Percentiles rank a stretch among this genome's conserved stretches.
Evolutionary conservation across 129 eudicot genomes (phyloP).

Genomic region (Centrapalus pauciflorus): DNA sequence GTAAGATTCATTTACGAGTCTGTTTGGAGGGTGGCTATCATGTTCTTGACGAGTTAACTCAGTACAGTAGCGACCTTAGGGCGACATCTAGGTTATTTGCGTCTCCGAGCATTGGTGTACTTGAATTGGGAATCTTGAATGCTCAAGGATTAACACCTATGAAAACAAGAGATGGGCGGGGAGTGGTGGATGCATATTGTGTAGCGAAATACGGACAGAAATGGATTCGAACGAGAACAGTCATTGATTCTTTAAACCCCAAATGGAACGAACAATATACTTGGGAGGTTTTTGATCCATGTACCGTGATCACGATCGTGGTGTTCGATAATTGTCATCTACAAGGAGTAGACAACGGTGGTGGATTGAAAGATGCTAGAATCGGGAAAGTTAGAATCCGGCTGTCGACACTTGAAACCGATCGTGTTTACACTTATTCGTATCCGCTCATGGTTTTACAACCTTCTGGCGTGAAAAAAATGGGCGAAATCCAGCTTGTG

Average conservation of each 20-base stretch:
- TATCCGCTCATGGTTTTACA: conserved; percentile 33
- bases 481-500: conserved; percentile 31
- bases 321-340: conserved; percentile 33
- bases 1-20: conserved; percentile 29
- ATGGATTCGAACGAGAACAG: conserved; percentile 34
- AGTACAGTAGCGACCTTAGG: conserved; percentile 30
- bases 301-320: conserved; percentile 30
- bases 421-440: conserved; percentile 30
- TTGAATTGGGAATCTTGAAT: conserved; percentile 30
- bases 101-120: conserved; percentile 26
- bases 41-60: conserved; percentile 40
- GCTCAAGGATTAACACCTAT: conserved; percentile 26
- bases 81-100: conserved; percentile 20
- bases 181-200: conserved; percentile 36
- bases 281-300: conserved; percentile 35
- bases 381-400: conserved; percentile 32
- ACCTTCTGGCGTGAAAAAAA: conserved; percentile 30
- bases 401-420: conserved; percentile 32
- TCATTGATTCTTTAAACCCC: conserved; percentile 26
- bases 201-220: conserved; percentile 35
- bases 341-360: conserved; percentile 15
- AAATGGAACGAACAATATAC: conserved; percentile 35
- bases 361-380: conserved; percentile 18
- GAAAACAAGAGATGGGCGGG: conserved; percentile 33
- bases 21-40: conserved; percentile 41